Base-by-base conservation (phyloP, 805 yeast genomes). In the Metschnikowia picachoensis region DNA sequence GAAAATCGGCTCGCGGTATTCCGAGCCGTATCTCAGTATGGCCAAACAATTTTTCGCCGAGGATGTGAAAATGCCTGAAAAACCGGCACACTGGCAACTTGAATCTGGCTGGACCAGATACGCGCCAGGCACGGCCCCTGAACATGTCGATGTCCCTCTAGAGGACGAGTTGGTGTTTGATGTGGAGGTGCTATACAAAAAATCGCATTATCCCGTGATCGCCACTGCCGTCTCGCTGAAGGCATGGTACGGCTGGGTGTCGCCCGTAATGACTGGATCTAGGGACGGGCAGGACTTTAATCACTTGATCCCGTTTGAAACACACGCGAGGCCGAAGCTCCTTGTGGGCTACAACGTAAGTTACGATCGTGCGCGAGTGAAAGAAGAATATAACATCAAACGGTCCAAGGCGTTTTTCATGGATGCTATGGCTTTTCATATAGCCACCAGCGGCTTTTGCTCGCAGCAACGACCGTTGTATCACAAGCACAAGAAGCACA, bases 191-290 rank as follows among this genome's bases (percentile, higher is more conserved):
- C 61, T 91, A 58, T 91, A 89, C 65, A 83, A 87, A 53, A 65
- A 80, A 1, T 79, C 94, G 0, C 77, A 76, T 3, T 91, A 80
- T 60, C 83, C 98, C 0, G 79, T 86, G 0, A 60, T 94, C 64
- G 97, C 96, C 1, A 78, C 87, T 0, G 95, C 96, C 10, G 82
- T 76, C 2, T 81, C 96, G 0, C 61, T 73, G 0, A 70, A 75
- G 9, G 95, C 96, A 0, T 90, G 97, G 96, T 94, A 91, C 60
- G 82, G 83, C 0, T 94, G 99, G 99, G 82, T 89, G 8, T 89
- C 96, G 0, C 99, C 99, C 0, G 82, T 76, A 60, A 62, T 94
- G 16, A 74, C 85, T 1, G 27, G 42, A 3, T 34, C 10, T 13
- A 35, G 48, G 3, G 67, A 70, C 6, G 55, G 62, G 2, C 43